phyloP scores from a whole-genome alignment of 495 filamentous ascomycete species.

The Platismatia glauca region DNA sequence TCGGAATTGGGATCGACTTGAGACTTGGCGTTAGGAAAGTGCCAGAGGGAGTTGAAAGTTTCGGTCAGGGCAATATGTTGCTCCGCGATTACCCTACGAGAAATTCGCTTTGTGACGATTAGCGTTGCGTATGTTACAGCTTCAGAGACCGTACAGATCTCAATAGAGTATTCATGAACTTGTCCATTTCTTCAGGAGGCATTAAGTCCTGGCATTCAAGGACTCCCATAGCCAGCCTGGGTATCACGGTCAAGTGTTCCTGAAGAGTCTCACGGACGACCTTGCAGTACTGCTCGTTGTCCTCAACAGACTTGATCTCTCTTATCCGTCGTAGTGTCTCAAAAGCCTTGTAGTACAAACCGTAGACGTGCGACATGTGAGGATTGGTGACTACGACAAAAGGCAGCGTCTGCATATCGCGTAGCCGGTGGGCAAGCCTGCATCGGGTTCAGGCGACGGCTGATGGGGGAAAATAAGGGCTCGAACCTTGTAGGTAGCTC shows the following conservation, averaged over 20 bases:
- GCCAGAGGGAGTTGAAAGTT: slow-evolving; percentile 86
- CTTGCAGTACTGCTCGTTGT: slow-evolving; percentile 85
- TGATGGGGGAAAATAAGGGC: neutral
- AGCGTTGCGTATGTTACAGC: slow-evolving; percentile 1
- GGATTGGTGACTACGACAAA: slow-evolving; percentile 95
- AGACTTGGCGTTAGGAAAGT: slow-evolving; percentile 70
- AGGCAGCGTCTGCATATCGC: slow-evolving; percentile 93
- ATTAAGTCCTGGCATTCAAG: slow-evolving; percentile 77
- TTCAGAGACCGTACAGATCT: slow-evolving; percentile 57
- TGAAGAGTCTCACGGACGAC: slow-evolving; percentile 67
- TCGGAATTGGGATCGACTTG: slow-evolving; percentile 60
- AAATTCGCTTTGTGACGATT: slow-evolving; percentile 44
- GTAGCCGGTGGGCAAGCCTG: slow-evolving; percentile 84
- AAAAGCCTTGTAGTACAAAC: slow-evolving; percentile 93
- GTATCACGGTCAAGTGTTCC: slow-evolving; percentile 89
- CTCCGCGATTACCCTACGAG: slow-evolving; percentile 91
- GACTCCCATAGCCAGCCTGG: slow-evolving; percentile 86
- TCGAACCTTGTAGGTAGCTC: slow-evolving; percentile 62
- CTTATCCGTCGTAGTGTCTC: slow-evolving; percentile 75
- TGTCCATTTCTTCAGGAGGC: slow-evolving; percentile 68
- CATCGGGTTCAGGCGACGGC: neutral
- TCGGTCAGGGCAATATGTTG: slow-evolving; percentile 96
- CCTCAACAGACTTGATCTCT: slow-evolving; percentile 75
- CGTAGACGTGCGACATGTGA: slow-evolving; percentile 89
- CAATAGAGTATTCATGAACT: slow-evolving; percentile 90